phyloP scores from a whole-genome alignment of 345 rosid genomes.

The Eucalyptus cloeziana region DNA sequence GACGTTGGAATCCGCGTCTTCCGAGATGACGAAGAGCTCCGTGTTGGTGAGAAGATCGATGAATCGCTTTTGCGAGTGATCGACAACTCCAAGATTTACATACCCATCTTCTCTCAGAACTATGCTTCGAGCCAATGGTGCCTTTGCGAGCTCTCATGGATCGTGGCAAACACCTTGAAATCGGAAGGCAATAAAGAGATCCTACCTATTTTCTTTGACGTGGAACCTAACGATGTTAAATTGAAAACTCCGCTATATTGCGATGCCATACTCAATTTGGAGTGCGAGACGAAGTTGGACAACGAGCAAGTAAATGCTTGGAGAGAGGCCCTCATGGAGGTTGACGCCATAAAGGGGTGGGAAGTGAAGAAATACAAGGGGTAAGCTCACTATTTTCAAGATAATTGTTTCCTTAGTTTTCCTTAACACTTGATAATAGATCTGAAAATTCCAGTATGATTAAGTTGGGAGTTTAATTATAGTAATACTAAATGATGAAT shows the following conservation, averaged over 20 bases:
- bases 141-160: accelerated
- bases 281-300: background rate
- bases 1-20: accelerated
- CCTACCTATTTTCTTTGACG: background rate
- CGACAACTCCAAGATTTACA: no score
- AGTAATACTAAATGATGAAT: no score
- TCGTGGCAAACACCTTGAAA: background rate
- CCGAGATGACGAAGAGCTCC: no score
- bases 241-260: background rate
- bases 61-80: accelerated
- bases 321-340: background rate
- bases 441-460: no score
- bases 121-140: no score
- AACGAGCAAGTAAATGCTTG: background rate
- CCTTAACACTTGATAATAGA: no score
- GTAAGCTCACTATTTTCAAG: background rate
- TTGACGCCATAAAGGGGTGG: background rate
- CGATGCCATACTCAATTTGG: background rate
- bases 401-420: no score
- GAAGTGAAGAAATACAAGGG: background rate
- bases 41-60: accelerated
- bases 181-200: background rate
- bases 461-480: no score
- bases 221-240: background rate
- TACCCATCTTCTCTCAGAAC: no score